These are phyloP conservation scores for Komagataella pseudopastoris DNA, from an alignment of 805 yeast genomes.

Conservation along the genomic window DNA sequence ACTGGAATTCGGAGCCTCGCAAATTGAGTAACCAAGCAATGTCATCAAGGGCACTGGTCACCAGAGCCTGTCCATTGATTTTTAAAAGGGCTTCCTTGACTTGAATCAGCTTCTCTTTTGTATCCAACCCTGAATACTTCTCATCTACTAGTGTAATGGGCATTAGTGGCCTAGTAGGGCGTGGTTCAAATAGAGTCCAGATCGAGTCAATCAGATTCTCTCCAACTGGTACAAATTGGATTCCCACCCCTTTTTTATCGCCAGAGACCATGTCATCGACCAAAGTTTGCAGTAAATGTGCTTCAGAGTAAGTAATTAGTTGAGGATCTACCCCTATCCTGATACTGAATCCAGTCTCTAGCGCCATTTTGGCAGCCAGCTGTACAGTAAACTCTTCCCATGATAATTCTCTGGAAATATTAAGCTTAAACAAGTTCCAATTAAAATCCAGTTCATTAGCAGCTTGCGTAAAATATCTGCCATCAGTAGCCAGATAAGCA, in stretches of 20 bases:
- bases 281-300: constrained; percentile 17
- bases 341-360: constrained; percentile 25
- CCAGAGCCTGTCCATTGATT: constrained; percentile 14
- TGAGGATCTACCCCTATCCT: constrained; percentile 35
- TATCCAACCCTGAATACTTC: constrained; percentile 53
- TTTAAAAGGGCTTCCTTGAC: constrained; percentile 23
- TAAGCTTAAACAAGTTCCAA: constrained; percentile 43
- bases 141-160: constrained; percentile 35
- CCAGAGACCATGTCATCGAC: constrained; percentile 14
- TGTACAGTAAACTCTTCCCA: constrained; percentile 49
- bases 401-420: constrained; percentile 30
- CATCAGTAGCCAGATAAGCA: constrained; percentile 46
- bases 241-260: constrained; percentile 17
- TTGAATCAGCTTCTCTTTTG: constrained; percentile 40
- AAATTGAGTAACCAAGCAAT: constrained; percentile 40
- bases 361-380: constrained; percentile 33
- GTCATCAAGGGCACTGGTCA: constrained; percentile 30
- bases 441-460: constrained; percentile 43
- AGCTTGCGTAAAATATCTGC: constrained; percentile 49
- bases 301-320: constrained; percentile 24
- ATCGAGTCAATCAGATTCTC: constrained; percentile 35
- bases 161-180: constrained; percentile 42
- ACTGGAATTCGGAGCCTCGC: constrained; percentile 59
- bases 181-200: constrained; percentile 41
- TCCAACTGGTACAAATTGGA: constrained; percentile 28